Conservation (phyloP, 805 yeast genomes). For the Candida verbasci region DNA sequence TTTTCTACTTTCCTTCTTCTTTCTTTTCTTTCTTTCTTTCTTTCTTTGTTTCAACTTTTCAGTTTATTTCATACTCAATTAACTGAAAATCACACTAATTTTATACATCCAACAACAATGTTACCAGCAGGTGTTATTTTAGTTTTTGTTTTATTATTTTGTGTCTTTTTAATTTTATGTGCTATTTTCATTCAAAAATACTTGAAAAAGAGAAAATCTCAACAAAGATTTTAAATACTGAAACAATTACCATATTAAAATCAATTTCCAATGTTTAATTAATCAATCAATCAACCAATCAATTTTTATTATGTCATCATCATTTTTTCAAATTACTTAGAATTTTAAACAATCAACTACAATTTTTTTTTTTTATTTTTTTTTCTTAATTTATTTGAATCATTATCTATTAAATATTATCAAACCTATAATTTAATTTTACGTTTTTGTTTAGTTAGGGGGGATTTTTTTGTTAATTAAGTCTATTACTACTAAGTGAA, state of each 20-base stretch:
- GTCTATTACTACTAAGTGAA: slow-evolving; percentile 1
- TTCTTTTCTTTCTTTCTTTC: slow-evolving; percentile 6
- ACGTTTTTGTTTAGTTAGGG: no score
- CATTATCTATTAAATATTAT: background rate
- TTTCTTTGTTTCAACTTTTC: background rate
- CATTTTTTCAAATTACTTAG: background rate
- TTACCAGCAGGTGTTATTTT: slow-evolving; percentile 73
- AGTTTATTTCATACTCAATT: background rate
- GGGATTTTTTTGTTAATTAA: no score
- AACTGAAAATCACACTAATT: no score
- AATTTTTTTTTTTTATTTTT: slow-evolving; percentile 2
- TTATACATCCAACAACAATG: slow-evolving; percentile 31
- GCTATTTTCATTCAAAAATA: slow-evolving; percentile 37
- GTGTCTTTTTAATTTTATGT: slow-evolving; percentile 36
- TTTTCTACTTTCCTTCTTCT: background rate
- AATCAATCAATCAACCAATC: background rate
- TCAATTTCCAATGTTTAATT: no score
- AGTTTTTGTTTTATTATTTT: slow-evolving; percentile 56
- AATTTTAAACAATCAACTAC: background rate
- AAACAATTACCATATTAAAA: no score
- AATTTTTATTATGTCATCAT: no score
- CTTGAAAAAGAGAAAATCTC: slow-evolving; percentile 39
- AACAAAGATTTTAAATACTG: slow-evolving; percentile 32
- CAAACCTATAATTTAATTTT: background rate
- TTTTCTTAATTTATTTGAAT: background rate